phyloP scores from a whole-genome alignment of 140 eudicot species.

The Ambrosia hybrid region DNA sequence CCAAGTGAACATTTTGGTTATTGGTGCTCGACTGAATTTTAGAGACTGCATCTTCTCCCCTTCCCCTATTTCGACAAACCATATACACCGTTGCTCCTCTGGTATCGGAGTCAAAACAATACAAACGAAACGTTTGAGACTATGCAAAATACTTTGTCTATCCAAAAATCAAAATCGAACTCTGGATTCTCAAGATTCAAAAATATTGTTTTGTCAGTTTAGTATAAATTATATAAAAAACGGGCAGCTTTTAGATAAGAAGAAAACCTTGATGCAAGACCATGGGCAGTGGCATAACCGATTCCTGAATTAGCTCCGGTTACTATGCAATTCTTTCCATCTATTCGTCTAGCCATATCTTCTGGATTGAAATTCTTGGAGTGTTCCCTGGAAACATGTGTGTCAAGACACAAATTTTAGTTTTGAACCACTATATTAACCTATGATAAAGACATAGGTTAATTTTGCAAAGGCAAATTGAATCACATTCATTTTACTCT shows the following conservation, averaged over 20 bases:
- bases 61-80: slow-evolving; percentile 85
- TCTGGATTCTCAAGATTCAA: neutral
- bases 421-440: neutral
- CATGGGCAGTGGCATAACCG: slow-evolving; percentile 91
- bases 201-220: neutral
- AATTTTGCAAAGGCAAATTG: neutral
- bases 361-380: slow-evolving; percentile 75
- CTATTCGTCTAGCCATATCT: slow-evolving; percentile 58
- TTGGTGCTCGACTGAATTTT: slow-evolving; percentile 66
- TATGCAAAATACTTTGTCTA: neutral
- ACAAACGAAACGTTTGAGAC: neutral
- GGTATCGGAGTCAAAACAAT: slow-evolving; percentile 8
- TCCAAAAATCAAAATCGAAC: neutral
- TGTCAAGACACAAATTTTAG: neutral
- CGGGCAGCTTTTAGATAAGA: neutral
- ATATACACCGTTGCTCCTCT: slow-evolving; percentile 93
- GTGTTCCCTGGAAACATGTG: slow-evolving; percentile 55
- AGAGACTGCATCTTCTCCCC: slow-evolving; percentile 93
- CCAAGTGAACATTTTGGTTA: slow-evolving; percentile 78
- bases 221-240: neutral
- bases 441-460: neutral
- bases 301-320: slow-evolving; percentile 97
- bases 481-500: neutral
- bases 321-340: slow-evolving; percentile 86
- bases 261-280: slow-evolving; percentile 81